phyloP scores from a whole-genome alignment of 73 alveolate genomes.

The Paramecium sexaurelia region DNA sequence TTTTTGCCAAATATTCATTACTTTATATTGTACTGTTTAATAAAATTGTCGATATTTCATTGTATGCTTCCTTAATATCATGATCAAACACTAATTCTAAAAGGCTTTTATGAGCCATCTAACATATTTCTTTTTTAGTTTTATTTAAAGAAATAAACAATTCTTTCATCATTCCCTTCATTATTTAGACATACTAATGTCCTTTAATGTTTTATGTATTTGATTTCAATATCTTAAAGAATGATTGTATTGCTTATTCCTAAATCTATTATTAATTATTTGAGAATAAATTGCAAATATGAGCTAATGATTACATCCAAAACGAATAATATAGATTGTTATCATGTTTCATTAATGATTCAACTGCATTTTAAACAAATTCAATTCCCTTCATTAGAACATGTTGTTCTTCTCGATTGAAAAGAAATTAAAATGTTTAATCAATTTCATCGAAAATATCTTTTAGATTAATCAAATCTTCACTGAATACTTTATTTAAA shows the following conservation, averaged over 20 bases:
- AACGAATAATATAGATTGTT: background rate
- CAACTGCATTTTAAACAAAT: background rate
- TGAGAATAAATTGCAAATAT: constrained; percentile 30
- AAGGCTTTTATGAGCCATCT: background rate
- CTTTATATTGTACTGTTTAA: background rate
- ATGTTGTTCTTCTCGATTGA: constrained; percentile 39
- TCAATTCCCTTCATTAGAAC: background rate
- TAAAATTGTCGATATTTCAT: background rate
- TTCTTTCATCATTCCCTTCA: constrained; percentile 51
- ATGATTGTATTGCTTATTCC: constrained; percentile 48
- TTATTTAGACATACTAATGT: background rate
- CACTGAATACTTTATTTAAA: background rate
- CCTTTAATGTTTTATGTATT: background rate
- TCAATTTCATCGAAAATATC: constrained; percentile 22
- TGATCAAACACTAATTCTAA: constrained; percentile 22
- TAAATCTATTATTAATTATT: constrained; percentile 51
- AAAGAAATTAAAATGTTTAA: background rate
- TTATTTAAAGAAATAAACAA: background rate
- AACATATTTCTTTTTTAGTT: background rate
- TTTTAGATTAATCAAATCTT: background rate
- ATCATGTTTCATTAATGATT: background rate
- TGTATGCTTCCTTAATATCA: background rate
- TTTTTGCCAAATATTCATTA: constrained; percentile 22
- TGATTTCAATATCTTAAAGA: constrained; percentile 21
- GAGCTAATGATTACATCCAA: constrained; percentile 62